Evolutionary conservation across 106 monocot species (phyloP).

Genomic region (Apostasia shenzhenica): DNA sequence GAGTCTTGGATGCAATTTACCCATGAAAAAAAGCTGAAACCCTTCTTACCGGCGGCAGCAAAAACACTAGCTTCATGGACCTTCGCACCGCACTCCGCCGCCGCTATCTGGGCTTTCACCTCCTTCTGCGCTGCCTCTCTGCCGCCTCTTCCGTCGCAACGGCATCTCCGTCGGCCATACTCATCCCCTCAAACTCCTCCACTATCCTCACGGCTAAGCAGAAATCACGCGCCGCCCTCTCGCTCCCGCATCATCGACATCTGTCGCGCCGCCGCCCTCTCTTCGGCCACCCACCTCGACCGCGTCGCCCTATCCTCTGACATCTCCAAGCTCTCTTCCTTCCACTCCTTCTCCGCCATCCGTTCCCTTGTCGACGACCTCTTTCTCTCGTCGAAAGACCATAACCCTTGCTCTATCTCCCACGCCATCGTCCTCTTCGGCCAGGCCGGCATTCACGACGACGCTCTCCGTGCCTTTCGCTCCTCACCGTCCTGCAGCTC

Average conservation of each 20-base stretch:
- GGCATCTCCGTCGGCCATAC: conserved; percentile 33
- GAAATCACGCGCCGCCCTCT: conserved; percentile 66
- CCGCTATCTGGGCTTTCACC: conserved; percentile 12
- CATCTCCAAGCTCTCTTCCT: conserved; percentile 34
- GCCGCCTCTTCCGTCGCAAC: conserved; percentile 3
- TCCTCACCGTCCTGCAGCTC: conserved; percentile 19
- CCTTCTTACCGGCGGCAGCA: not conserved
- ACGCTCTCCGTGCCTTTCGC: conserved; percentile 50
- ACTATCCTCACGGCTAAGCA: conserved; percentile 40
- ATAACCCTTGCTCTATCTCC: conserved; percentile 11
- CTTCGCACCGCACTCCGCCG: not conserved
- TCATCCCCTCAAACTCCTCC: conserved; percentile 50
- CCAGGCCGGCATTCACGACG: conserved; percentile 60
- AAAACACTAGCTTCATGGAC: no score
- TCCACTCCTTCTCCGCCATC: conserved; percentile 27
- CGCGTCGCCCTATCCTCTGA: conserved; percentile 65
- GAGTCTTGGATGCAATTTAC: no score
- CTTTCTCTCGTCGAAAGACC: conserved; percentile 14
- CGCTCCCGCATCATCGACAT: conserved; percentile 49
- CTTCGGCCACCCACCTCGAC: conserved; percentile 47
- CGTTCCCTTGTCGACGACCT: conserved; percentile 31
- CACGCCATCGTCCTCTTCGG: conserved; percentile 85
- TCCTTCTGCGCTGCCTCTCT: conserved; percentile 8
- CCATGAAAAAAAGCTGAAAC: no score
- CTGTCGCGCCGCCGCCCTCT: conserved; percentile 45